phyloP scores from a whole-genome alignment of 2,329 filamentous ascomycete genomes.

The Akanthomyces muscarius region DNA sequence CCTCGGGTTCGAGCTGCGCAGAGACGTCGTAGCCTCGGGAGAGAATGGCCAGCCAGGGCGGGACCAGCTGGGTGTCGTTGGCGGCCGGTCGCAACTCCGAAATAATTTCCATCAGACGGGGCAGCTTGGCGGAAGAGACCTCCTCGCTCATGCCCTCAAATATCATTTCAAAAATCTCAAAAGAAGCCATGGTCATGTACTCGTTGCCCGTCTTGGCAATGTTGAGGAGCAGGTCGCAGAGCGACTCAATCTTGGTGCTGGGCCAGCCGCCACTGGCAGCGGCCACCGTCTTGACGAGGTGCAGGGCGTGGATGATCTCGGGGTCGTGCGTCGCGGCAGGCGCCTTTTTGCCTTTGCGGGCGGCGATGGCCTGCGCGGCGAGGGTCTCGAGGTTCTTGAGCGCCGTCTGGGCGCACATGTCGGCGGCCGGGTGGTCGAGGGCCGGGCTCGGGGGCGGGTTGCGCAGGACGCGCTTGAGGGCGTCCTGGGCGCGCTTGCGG shows the following conservation, averaged over 20 bases:
- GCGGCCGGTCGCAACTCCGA: slow-evolving; percentile 85
- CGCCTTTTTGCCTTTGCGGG: slow-evolving; percentile 62
- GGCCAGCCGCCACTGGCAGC: slow-evolving; percentile 90
- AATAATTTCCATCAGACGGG: slow-evolving; percentile 84
- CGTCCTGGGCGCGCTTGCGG: slow-evolving; percentile 87
- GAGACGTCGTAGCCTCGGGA: slow-evolving; percentile 93
- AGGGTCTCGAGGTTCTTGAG: slow-evolving; percentile 76
- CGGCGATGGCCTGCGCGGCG: slow-evolving; percentile 55
- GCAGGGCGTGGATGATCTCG: slow-evolving; percentile 82
- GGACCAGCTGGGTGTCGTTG: slow-evolving; percentile 90
- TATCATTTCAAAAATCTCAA: slow-evolving; percentile 96
- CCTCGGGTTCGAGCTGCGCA: slow-evolving; percentile 79
- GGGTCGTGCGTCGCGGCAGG: slow-evolving; percentile 65
- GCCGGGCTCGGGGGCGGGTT: slow-evolving; percentile 87
- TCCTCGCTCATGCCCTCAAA: slow-evolving; percentile 89
- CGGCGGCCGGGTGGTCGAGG: slow-evolving; percentile 88
- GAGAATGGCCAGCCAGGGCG: slow-evolving; percentile 93
- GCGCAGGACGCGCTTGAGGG: slow-evolving; percentile 75
- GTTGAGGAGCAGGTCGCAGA: slow-evolving; percentile 83
- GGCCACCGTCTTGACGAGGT: slow-evolving; percentile 87
- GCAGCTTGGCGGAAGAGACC: slow-evolving; percentile 82
- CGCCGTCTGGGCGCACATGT: slow-evolving; percentile 92
- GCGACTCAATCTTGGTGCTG: slow-evolving; percentile 86
- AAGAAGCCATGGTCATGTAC: slow-evolving; percentile 92
- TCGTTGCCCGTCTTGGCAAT: slow-evolving; percentile 91